phyloP scores from a whole-genome alignment of 495 filamentous ascomycete species.

The Penicillium canescens region DNA sequence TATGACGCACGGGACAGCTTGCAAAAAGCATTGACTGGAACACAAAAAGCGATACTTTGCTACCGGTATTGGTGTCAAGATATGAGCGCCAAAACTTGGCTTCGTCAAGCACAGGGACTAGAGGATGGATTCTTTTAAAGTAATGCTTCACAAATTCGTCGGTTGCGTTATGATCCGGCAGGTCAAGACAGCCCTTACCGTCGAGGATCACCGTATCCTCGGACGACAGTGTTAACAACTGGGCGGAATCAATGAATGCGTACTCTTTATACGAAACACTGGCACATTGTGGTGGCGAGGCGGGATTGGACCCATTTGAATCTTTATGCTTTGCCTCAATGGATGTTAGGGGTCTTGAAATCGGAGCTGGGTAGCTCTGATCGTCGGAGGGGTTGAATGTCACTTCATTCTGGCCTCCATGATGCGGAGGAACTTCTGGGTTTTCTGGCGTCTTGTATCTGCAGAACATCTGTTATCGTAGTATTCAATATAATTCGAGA shows the following conservation, averaged over 20 bases:
- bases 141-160: conserved; percentile 49
- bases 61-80: conserved; percentile 4
- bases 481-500: not conserved
- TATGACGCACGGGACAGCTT: conserved; percentile 40
- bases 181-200: conserved; percentile 41
- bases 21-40: conserved; percentile 51
- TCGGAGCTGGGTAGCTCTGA: no score
- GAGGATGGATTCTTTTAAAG: conserved; percentile 49
- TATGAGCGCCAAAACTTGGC: conserved; percentile 48
- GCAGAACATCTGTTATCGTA: no score
- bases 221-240: conserved; percentile 35
- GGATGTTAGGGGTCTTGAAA: no score
- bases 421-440: no score
- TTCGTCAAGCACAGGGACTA: conserved; percentile 48
- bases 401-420: no score
- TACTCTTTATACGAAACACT: conserved; percentile 24
- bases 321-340: no score
- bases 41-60: conserved; percentile 46
- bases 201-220: conserved; percentile 46
- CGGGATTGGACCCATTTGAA: not conserved
- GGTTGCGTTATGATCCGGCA: conserved; percentile 37
- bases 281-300: not conserved
- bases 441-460: no score
- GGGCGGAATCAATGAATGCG: conserved; percentile 36
- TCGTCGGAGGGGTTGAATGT: no score